Evolutionary conservation across 352 stramenopile genomes (phyloP), one percentile per base, ranked within the genome.

Genomic region (Hyaloperonospora brassicae): DNA sequence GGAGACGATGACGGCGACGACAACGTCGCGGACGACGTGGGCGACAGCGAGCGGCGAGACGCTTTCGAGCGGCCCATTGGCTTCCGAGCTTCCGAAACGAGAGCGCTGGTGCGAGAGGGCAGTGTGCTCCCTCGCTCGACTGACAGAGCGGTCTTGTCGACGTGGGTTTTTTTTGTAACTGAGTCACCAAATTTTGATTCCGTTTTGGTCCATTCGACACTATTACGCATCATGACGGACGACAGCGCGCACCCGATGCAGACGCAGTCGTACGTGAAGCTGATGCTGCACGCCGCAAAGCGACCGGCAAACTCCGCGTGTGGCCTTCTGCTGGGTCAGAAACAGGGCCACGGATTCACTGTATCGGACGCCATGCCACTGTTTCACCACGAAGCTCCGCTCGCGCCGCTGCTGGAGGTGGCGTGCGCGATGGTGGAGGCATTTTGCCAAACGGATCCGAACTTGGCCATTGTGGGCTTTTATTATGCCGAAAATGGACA

Each of bases 341-440:
- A 79, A 47, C 54, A 73, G 14, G 67, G 60, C n/a, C 45, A 71
- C 46, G 62, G 68, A 47, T 71, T 89, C 50, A 48, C 60, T 22
- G 55, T 89, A 47, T 52, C 61, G 35, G 79, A 92, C 59, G 76
- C 68, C 48, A 73, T 86, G 62, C 79, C 81, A 52, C 77, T 91
- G 25, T 91, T 91, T 64, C 81, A 91, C 65, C 76, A 91, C 60
- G 73, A 84, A 41, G 48, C 77, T 47, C 79, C 81, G 31, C 67
- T 88, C 17, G 68, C 75, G 38, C 81, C 81, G 45, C 60, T 89
- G 34, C 53, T 81, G 4, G 81, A 89, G 46, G 72, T 84, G 10
- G 81, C 68, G 36, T 88, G 77, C 57, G 64, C 71, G 38, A 76
- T 88, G 66, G 79, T 85, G 21, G 81, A 89, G 65, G 62, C 72